Percentiles rank a stretch among this genome's conserved stretches.
Conservation (phyloP, 305 asterid genomes). For the Fraxinus platypoda region DNA sequence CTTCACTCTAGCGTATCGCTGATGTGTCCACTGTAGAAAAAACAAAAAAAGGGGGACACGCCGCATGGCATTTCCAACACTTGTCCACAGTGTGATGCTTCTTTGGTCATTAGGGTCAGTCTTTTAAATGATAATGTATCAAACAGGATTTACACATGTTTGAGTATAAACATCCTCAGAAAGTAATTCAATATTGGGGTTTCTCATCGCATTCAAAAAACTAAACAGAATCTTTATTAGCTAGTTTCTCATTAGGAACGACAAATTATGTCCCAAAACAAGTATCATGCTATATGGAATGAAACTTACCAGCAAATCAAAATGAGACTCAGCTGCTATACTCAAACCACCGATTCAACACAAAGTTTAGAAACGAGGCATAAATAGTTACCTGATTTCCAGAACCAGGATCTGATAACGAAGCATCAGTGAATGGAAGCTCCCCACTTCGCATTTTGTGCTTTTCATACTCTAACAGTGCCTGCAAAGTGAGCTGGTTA, state of each 20-base stretch:
- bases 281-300: not conserved
- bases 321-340: conserved; percentile 1
- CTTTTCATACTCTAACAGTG: conserved; percentile 85
- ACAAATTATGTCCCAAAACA: not conserved
- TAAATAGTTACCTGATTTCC: conserved; percentile 63
- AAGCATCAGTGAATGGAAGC: conserved; percentile 72
- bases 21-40: not conserved
- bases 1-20: not conserved
- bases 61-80: not conserved
- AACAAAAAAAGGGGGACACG: not conserved
- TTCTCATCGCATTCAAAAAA: not conserved
- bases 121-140: not conserved
- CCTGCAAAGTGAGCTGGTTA: conserved; percentile 44
- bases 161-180: not conserved
- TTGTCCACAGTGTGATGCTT: not conserved
- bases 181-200: not conserved
- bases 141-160: not conserved
- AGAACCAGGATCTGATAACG: conserved; percentile 55
- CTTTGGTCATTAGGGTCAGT: not conserved
- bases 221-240: not conserved
- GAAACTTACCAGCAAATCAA: not conserved
- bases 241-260: not conserved
- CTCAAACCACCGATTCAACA: not conserved
- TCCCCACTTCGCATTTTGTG: conserved; percentile 83
- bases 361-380: not conserved